Evolutionary conservation across 305 asterid species (phyloP).

Genomic region (Fraxinus albicans): DNA sequence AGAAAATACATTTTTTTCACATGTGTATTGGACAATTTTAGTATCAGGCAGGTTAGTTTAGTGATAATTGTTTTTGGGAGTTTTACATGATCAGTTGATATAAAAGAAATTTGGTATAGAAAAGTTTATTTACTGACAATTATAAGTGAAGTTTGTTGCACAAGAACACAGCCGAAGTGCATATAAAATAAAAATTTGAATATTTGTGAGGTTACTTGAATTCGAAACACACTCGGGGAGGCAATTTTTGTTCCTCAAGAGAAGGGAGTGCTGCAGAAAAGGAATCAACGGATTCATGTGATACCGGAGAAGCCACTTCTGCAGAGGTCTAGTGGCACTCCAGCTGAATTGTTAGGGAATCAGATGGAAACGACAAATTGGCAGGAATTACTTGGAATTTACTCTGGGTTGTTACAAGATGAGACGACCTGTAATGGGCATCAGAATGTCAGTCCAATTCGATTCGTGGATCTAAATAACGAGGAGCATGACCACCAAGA

Average conservation of each 20-base stretch:
- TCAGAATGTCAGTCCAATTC: constrained; percentile 18
- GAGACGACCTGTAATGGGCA: constrained; percentile 3
- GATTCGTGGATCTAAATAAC: constrained; percentile 1
- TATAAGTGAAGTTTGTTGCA: neutral
- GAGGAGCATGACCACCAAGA: constrained; percentile 23
- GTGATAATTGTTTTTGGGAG: constrained; percentile 8
- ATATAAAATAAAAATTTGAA: neutral
- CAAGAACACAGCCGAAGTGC: neutral
- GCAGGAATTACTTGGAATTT: constrained; percentile 50
- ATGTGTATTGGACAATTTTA: constrained; percentile 20
- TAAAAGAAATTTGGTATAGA: constrained; percentile 6
- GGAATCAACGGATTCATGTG: constrained; percentile 46
- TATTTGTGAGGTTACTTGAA: constrained; percentile 13
- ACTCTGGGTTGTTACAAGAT: constrained; percentile 38
- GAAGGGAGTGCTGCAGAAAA: constrained; percentile 39
- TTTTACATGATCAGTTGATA: neutral
- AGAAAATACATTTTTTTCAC: constrained; percentile 33
- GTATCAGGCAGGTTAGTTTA: neutral
- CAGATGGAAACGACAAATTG: constrained; percentile 35
- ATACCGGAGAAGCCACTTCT: constrained; percentile 41
- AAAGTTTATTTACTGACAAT: neutral
- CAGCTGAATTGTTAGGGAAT: constrained; percentile 22
- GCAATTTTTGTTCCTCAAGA: constrained; percentile 37
- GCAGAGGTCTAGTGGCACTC: constrained; percentile 29
- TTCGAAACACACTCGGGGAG: constrained; percentile 58